These are phyloP conservation scores for Podospora tetraspora DNA, from an alignment of 495 filamentous ascomycete species.

Conservation along the genomic window DNA sequence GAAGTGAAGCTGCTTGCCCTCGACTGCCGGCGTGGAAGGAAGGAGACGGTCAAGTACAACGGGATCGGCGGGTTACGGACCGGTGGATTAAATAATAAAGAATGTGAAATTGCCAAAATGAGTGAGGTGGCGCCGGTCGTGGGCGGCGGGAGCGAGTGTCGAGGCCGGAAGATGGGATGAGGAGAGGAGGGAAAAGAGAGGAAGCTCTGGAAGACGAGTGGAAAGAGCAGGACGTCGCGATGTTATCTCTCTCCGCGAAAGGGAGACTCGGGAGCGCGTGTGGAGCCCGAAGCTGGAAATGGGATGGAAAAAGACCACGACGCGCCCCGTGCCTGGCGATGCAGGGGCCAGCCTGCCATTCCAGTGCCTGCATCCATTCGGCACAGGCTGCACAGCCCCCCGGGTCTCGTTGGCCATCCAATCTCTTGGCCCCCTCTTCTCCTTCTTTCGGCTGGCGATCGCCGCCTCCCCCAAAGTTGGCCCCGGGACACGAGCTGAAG, in stretches of 20 bases:
- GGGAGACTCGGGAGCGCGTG: neutral
- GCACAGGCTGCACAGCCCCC: conserved; percentile 12
- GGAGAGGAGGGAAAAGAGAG: neutral
- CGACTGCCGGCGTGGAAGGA: conserved; percentile 12
- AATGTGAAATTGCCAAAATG: neutral
- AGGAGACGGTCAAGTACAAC: neutral
- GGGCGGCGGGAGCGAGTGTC: neutral
- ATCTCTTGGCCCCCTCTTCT: conserved; percentile 12
- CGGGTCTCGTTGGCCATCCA: conserved; percentile 4
- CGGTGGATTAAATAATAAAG: neutral
- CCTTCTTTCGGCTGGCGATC: conserved; percentile 8
- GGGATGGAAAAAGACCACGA: conserved; percentile 5
- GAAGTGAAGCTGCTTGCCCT: conserved; percentile 8
- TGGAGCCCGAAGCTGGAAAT: neutral
- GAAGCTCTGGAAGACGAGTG: neutral
- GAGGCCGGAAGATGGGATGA: neutral
- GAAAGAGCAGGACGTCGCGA: neutral
- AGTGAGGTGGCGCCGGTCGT: neutral
- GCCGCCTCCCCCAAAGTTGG: neutral
- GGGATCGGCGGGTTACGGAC: neutral
- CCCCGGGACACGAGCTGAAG: conserved; percentile 11
- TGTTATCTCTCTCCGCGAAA: neutral
- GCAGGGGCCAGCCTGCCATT: conserved; percentile 9
- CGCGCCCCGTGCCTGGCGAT: conserved; percentile 8
- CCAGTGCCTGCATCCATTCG: neutral